Evolutionary conservation across 306 rosid species (phyloP), one percentile per base, ranked within the genome.

Genomic region (Dalbergia cultrata): DNA sequence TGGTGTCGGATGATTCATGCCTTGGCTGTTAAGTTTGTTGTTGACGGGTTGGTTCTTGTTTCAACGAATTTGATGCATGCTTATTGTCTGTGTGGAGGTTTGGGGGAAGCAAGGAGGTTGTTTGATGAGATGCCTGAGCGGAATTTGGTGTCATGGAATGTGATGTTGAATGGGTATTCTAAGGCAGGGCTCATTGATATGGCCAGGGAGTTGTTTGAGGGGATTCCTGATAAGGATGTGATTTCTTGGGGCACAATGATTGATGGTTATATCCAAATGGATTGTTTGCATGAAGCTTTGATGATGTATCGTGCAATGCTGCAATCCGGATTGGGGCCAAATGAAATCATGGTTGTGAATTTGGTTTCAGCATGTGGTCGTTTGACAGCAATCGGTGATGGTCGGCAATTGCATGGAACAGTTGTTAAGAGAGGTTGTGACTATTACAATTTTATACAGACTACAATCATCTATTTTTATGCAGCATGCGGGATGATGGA

Each of bases 211-310:
- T 82, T 91, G 85, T 95, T 95, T 75, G 94, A 91, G 78, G 85
- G 70, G 26, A 84, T 88, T 64, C 91, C 90, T 56, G 58, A 34
- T 33, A 93, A 88, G 77, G 98, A 95, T 81, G 89, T 93, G 61
- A 79, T 93, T 79, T 91, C 97, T 0, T 95, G 99, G 98, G 98
- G 97, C 19, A 93, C 98, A 10, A 86, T 95, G 86, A 90, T 91
- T 37, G 95, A 91, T 85, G 92, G 92, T 74, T 90, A 86, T 83
- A 84, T 93, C 78, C 92, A 77, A 88, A 82, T 17, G 74, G 90
- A 85, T 71, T 53, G 81, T 77, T 74, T 95, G 72, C 67, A 34
- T 73, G 97, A 91, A 83, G 99, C 99, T 78, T 63, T 93, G 70
- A 41, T 72, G 73, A 68, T 88, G 89, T 88, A 85, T 74, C 31